Conservation (phyloP, 768 basidiomycete genomes). For the Rhodotorula toruloides region DNA sequence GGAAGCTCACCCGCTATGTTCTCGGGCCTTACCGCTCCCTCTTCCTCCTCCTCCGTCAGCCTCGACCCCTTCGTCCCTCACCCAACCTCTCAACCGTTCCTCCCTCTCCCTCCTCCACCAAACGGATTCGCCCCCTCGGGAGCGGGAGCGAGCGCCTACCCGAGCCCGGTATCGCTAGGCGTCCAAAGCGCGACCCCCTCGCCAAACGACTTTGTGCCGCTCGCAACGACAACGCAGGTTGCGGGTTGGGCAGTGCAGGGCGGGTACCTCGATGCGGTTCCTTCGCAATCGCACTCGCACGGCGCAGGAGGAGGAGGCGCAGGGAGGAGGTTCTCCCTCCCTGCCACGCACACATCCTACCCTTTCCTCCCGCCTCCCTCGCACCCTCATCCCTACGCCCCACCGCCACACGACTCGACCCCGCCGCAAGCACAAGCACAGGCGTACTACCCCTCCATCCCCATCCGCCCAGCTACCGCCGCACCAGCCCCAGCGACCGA, state of each 20-base stretch:
- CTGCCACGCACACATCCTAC: too few relatives aligned
- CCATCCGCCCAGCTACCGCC: too few relatives aligned
- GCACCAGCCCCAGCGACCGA: not conserved
- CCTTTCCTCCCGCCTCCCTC: too few relatives aligned
- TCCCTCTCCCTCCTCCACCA: not conserved
- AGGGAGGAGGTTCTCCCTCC: too few relatives aligned
- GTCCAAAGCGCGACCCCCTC: not conserved
- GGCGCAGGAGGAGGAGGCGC: too few relatives aligned
- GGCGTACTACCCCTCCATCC: too few relatives aligned
- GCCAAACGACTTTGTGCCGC: conserved; percentile 2
- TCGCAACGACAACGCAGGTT: too few relatives aligned
- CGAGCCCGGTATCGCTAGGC: not conserved
- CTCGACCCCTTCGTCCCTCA: not conserved
- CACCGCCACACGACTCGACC: too few relatives aligned
- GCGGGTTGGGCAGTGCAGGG: too few relatives aligned
- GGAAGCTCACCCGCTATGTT: conserved; percentile 13
- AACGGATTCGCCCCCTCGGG: not conserved
- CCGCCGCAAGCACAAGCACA: too few relatives aligned
- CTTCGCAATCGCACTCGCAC: too few relatives aligned
- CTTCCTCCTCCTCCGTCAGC: not conserved
- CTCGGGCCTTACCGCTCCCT: not conserved
- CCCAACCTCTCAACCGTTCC: not conserved
- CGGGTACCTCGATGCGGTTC: not conserved
- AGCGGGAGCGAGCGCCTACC: not conserved
- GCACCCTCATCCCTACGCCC: too few relatives aligned